phyloP scores from a whole-genome alignment of 768 basidiomycete genomes.

The Russula griseocarnosa region DNA sequence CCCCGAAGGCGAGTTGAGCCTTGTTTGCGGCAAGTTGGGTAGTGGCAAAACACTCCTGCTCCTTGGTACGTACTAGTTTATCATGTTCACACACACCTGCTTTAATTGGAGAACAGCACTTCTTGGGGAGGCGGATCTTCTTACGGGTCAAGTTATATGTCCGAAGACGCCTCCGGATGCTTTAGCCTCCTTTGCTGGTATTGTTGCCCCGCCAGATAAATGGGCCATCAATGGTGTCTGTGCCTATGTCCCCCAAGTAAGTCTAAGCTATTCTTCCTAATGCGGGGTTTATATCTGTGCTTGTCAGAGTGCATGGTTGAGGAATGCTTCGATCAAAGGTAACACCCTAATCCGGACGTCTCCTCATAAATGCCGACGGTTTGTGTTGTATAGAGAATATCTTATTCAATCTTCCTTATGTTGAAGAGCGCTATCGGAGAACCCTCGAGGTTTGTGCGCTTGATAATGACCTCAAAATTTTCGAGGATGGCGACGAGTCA shows the following conservation, averaged over 20 bases:
- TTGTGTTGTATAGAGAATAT: slow-evolving; percentile 53
- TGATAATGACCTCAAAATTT: slow-evolving; percentile 67
- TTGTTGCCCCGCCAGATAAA: slow-evolving; percentile 45
- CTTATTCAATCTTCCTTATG: slow-evolving; percentile 71
- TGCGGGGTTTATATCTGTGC: slow-evolving; percentile 12
- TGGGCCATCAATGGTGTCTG: slow-evolving; percentile 79
- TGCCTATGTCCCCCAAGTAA: slow-evolving; percentile 81
- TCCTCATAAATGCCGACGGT: slow-evolving; percentile 11
- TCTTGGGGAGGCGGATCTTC: slow-evolving; percentile 82
- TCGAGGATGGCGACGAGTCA: slow-evolving; percentile 84
- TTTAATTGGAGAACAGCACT: slow-evolving; percentile 46
- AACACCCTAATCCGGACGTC: background rate
- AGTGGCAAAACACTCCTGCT: slow-evolving; percentile 85
- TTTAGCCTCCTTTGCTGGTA: slow-evolving; percentile 55
- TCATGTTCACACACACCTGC: background rate
- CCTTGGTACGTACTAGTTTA: slow-evolving; percentile 42
- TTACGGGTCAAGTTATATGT: slow-evolving; percentile 78
- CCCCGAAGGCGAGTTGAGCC: slow-evolving; percentile 70
- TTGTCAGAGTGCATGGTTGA: slow-evolving; percentile 54
- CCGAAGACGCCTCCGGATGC: slow-evolving; percentile 83
- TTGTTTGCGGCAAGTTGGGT: slow-evolving; percentile 87
- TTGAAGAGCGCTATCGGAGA: slow-evolving; percentile 67
- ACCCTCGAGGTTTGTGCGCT: slow-evolving; percentile 78
- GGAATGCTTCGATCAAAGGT: slow-evolving; percentile 65
- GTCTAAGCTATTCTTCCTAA: slow-evolving; percentile 25